These are phyloP conservation scores for Teunomyces pallodes DNA, from an alignment of 805 yeast species.

Conservation along the genomic window DNA sequence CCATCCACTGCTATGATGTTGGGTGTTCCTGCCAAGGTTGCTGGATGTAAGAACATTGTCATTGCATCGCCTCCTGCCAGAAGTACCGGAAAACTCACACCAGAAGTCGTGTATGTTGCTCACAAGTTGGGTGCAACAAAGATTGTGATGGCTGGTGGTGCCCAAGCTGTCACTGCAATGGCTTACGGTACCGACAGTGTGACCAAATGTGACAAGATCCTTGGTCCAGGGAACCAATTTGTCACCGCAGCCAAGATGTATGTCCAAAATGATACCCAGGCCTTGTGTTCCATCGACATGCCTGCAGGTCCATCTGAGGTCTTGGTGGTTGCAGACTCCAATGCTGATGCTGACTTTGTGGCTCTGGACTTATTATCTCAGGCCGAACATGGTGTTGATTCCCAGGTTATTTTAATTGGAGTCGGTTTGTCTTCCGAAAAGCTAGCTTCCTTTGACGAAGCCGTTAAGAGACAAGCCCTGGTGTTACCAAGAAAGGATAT, in stretches of 20 bases:
- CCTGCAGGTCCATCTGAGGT: constrained; percentile 99
- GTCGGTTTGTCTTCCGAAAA: constrained; percentile 63
- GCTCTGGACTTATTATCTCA: constrained; percentile 96
- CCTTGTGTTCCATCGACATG: constrained; percentile 96
- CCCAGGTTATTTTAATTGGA: constrained; percentile 92
- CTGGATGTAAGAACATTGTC: constrained; percentile 90
- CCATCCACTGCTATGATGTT: constrained; percentile 98
- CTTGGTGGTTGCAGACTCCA: constrained; percentile 84
- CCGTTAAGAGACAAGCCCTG: constrained; percentile 80
- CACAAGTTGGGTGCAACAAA: constrained; percentile 89
- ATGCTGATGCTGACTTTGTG: constrained; percentile 91
- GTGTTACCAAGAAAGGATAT: constrained; percentile 89
- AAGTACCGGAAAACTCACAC: constrained; percentile 86
- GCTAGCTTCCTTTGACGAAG: constrained; percentile 69
- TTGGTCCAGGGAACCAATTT: constrained; percentile 99
- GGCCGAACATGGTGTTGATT: constrained; percentile 98
- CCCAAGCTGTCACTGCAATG: constrained; percentile 98
- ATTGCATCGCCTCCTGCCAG: constrained; percentile 93
- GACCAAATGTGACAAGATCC: constrained; percentile 91
- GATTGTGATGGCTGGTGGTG: constrained; percentile 97
- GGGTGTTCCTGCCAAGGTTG: constrained; percentile 98
- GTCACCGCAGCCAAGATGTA: constrained; percentile 99
- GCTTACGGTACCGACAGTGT: constrained; percentile 95
- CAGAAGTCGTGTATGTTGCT: constrained; percentile 97
- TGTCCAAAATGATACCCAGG: constrained; percentile 92